Conservation (phyloP, 1,284 basidiomycete species). For the Porodaedalea pini region DNA sequence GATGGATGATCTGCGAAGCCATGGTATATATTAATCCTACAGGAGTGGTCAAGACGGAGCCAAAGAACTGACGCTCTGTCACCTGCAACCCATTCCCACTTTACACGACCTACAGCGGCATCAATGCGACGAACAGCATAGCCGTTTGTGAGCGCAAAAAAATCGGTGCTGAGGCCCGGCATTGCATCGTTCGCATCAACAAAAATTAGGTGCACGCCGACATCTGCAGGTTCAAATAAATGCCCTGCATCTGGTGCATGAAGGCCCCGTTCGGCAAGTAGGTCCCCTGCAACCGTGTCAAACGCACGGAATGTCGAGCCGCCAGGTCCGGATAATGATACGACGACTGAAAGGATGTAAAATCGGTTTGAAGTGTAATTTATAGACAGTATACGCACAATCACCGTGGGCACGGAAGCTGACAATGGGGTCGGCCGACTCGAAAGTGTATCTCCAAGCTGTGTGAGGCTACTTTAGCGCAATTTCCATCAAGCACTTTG, state of each 20-base stretch:
- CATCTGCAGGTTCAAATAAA: slow-evolving; percentile 46
- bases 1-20: slow-evolving; percentile 50
- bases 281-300: slow-evolving; percentile 59
- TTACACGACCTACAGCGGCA: slow-evolving; percentile 43
- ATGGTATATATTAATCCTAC: neutral
- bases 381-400: slow-evolving; percentile 40
- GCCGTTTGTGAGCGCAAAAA: slow-evolving; percentile 60
- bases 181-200: slow-evolving; percentile 24
- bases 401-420: slow-evolving; percentile 62
- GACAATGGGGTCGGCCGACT: slow-evolving; percentile 63
- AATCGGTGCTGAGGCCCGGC: slow-evolving; percentile 34
- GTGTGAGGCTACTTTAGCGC: slow-evolving; percentile 21
- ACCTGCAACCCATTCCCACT: slow-evolving; percentile 64
- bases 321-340: slow-evolving; percentile 72
- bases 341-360: slow-evolving; percentile 47
- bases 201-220: slow-evolving; percentile 44
- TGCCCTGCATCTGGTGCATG: slow-evolving; percentile 45
- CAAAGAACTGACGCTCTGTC: slow-evolving; percentile 52
- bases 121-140: slow-evolving; percentile 50
- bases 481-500: neutral
- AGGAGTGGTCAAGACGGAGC: neutral
- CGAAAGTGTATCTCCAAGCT: slow-evolving; percentile 83
- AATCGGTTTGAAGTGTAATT: neutral
- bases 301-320: slow-evolving; percentile 72
- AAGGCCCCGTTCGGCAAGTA: slow-evolving; percentile 66